phyloP scores from a whole-genome alignment of 1,284 basidiomycete genomes.

The Crucibulum parvulum region DNA sequence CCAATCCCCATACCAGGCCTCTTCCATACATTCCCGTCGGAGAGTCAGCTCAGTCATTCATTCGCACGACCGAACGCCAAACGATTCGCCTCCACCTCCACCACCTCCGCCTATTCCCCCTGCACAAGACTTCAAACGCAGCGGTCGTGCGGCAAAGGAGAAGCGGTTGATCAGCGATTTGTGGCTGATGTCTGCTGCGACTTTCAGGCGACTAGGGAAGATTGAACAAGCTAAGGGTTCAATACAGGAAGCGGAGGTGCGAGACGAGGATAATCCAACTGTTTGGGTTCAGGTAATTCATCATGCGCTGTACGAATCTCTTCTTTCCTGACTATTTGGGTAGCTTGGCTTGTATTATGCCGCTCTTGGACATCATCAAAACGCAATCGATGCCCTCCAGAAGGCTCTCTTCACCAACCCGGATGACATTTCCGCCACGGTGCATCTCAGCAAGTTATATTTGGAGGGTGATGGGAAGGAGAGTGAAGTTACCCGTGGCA shows the following conservation, averaged over 20 bases:
- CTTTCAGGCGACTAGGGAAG: constrained; percentile 89
- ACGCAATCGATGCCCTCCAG: constrained; percentile 79
- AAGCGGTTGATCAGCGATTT: constrained; percentile 82
- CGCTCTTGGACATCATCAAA: constrained; percentile 60
- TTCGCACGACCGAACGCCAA: constrained; percentile 42
- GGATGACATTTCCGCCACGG: constrained; percentile 77
- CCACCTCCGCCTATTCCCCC: constrained; percentile 50
- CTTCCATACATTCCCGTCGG: constrained; percentile 85
- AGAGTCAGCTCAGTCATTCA: constrained; percentile 58
- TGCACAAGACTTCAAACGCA: constrained; percentile 46
- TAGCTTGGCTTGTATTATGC: constrained; percentile 83
- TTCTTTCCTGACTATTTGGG: constrained; percentile 3
- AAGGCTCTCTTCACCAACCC: constrained; percentile 85
- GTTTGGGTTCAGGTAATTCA: constrained; percentile 91
- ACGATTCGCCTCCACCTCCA: constrained; percentile 42
- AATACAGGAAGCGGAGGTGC: constrained; percentile 94
- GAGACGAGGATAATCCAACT: constrained; percentile 85
- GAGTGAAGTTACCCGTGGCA: constrained; percentile 20
- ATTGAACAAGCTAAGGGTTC: constrained; percentile 90
- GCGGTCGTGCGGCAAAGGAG: constrained; percentile 62
- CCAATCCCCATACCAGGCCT: constrained; percentile 78
- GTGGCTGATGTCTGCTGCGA: constrained; percentile 95
- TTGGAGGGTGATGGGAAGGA: constrained; percentile 46
- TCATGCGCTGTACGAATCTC: not conserved
- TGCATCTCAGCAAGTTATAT: constrained; percentile 81